Base-by-base conservation (phyloP, 2,329 filamentous ascomycete species). In the Madurella mycetomatis region DNA sequence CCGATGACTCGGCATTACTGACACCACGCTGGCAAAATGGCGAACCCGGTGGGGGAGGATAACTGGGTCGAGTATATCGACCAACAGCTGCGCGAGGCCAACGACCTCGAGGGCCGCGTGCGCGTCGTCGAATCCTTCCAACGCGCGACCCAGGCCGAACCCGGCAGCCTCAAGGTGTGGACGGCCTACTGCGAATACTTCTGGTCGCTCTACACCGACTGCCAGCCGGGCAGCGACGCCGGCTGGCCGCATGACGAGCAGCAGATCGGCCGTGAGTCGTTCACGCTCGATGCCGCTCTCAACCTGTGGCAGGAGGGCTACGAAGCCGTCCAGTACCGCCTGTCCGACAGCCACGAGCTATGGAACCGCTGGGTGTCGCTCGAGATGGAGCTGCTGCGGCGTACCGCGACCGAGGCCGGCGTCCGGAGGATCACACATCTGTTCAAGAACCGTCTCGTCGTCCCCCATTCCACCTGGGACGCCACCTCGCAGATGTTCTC, bases 311-410 rank as follows among this genome's bases (percentile, higher is more conserved):
- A 85, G 66, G 79, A 88, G 64, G 89, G 83, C 37, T 84, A 88
- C 61, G 79, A 85, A 57, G 81, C 83, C 41, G 88, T 88, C 50
- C 83, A 85, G 66, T 89, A 86, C 70, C 86, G 88, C 57, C 74
- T 94, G 54, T 82, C 82, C 65, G 87, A 91, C 67, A 92, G 89
- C 65, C 85, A 91, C 66, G 71, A 84, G 53, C 78, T 94, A 11
- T 95, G 89, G 89, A 82, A 92, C 66, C 83, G 85, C 60, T 92
- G 88, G 79, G 77, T 90, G 42, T 82, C 85, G 51, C 79, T 90
- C 45, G 79, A 91, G 67, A 77, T 87, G 67, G 82, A 88, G 60
- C 81, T 88, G 60, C 77, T 92, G 17, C 77, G 75, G 25, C 76
- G 75, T 72, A 73, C 79, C 50, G 70, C 74, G 62, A 79, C 81